Evolutionary conservation across 768 basidiomycete species (phyloP).

Genomic region (Leccinellum albellum): DNA sequence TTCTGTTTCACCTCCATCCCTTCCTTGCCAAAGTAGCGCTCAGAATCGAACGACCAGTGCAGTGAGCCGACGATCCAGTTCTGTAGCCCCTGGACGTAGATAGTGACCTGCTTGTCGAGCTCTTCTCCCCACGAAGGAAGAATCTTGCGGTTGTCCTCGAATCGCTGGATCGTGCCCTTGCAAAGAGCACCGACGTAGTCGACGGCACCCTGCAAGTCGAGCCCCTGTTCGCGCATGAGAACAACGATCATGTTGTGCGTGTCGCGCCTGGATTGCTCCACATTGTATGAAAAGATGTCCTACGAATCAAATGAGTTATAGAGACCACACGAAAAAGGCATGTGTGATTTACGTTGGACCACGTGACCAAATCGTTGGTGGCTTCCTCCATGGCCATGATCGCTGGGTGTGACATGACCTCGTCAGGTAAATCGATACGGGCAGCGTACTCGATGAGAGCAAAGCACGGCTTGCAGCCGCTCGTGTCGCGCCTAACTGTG

Average conservation of each 20-base stretch:
- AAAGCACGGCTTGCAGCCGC: conserved; percentile 49
- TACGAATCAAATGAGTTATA: conserved; percentile 20
- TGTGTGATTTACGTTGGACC: conserved; percentile 37
- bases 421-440: conserved; percentile 49
- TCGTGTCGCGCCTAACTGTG: conserved; percentile 49
- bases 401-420: conserved; percentile 49
- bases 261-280: conserved; percentile 66
- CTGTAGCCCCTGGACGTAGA: conserved; percentile 60
- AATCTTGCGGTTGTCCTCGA: conserved; percentile 41
- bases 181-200: conserved; percentile 64
- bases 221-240: conserved; percentile 57
- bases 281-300: conserved; percentile 77
- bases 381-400: conserved; percentile 43
- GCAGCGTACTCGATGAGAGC: conserved; percentile 54
- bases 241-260: conserved; percentile 74
- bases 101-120: conserved; percentile 53
- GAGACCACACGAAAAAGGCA: neutral
- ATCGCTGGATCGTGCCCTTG: conserved; percentile 49
- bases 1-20: conserved; percentile 53
- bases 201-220: conserved; percentile 58
- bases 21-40: conserved; percentile 62
- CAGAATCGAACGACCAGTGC: conserved; percentile 70
- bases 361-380: conserved; percentile 50
- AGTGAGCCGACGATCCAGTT: conserved; percentile 72
- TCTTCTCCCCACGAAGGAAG: conserved; percentile 63